Percentiles rank a stretch among this genome's conserved stretches.
Evolutionary conservation across 148 eudicot genomes (phyloP).

Genomic region (Camellia lanceoleosa): DNA sequence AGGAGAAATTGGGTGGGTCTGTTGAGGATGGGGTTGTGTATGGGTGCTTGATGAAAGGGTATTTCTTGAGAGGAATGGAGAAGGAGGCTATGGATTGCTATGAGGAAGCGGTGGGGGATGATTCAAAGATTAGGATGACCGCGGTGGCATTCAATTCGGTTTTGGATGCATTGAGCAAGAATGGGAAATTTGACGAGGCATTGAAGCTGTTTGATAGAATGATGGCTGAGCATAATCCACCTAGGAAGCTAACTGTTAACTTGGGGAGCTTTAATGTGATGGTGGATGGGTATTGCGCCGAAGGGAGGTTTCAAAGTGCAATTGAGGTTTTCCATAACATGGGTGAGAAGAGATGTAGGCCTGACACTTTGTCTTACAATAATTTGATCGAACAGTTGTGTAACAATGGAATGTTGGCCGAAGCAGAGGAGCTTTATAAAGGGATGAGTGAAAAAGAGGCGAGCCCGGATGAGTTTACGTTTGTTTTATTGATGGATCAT

Average conservation of each 20-base stretch:
- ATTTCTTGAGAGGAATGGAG: conserved; percentile 73
- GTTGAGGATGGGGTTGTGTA: conserved; percentile 60
- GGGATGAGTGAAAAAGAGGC: conserved; percentile 75
- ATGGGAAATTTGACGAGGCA: conserved; percentile 76
- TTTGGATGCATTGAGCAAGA: conserved; percentile 73
- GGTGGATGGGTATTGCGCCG: conserved; percentile 74
- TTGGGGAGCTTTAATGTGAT: conserved; percentile 86
- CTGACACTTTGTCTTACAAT: conserved; percentile 81
- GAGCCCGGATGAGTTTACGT: conserved; percentile 78
- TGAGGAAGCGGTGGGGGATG: conserved; percentile 42
- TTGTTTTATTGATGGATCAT: conserved; percentile 70
- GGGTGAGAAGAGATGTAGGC: conserved; percentile 77
- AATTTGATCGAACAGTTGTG: conserved; percentile 76
- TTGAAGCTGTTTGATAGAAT: conserved; percentile 71
- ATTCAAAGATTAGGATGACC: conserved; percentile 62
- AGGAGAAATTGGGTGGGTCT: conserved; percentile 60
- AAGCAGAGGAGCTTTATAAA: conserved; percentile 74
- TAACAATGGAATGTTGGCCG: conserved; percentile 50
- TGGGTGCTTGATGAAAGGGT: conserved; percentile 82
- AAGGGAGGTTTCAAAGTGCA: conserved; percentile 62
- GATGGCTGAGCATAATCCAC: conserved; percentile 68
- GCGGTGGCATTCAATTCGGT: conserved; percentile 64
- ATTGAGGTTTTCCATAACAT: conserved; percentile 72
- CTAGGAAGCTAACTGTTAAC: conserved; percentile 59
- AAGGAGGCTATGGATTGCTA: conserved; percentile 70